Base-by-base conservation (phyloP, 2,329 filamentous ascomycete species). In the Xylaria sp. region DNA sequence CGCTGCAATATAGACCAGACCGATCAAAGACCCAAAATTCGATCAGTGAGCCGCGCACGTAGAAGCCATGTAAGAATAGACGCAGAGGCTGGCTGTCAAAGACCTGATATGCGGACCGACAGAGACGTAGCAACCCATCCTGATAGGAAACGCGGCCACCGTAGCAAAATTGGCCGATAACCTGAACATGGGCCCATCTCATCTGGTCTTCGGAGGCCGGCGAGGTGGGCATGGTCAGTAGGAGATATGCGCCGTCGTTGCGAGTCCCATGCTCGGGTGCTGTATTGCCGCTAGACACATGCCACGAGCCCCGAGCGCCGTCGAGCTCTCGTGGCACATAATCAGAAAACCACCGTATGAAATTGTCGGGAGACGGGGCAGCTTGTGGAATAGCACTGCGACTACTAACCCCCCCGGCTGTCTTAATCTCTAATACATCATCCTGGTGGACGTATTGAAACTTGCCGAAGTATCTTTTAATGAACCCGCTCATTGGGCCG, bases 1-100 rank as follows among this genome's bases (percentile, higher is more conserved):
- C 71, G 67, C 75, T 76, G 42, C 74, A 76, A 65, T 79, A 81
- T 55, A 77, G 57, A 34, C 80, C 78, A 60, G 78, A 79, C 67
- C 79, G 74, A 72, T 81, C 79, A 72, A 81, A 81, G 48, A 78
- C 73, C 78, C 77, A 81, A 48, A 79, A 64, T 65, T 81, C 78
- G 2, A 80, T 68, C 14, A 74, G 51, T 30, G 75, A 75, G 21
- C 75, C 76, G 50, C 75, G 74, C 55, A 81, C 74, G 65, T 77
- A 77, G 61, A 81, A 80, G 63, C 77, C 79, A 68, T 80, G 78
- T 48, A 81, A 66, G 68, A 81, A 81, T 55, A 76, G 73, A n/a
- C 77, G 77, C 11, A 75, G 76, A 19, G 77, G 75, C 66, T 81
- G 77, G 62, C 62, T 74, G 27, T 64, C 61, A 50, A 81, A 81